phyloP scores from a whole-genome alignment of 1,284 basidiomycete species.

The Spongispora temasekensis region DNA sequence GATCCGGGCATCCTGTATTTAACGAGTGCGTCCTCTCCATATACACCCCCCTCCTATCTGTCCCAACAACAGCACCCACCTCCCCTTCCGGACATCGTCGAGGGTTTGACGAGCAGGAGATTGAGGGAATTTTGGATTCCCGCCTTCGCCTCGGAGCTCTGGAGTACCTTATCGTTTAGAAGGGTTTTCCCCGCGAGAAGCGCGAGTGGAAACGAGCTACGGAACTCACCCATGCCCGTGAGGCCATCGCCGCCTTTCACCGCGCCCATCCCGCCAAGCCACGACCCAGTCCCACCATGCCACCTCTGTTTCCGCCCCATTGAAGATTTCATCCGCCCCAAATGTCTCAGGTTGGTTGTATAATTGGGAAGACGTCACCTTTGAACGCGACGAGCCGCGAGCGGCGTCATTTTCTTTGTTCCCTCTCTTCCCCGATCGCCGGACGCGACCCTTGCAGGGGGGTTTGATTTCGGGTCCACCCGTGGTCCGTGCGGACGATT shows the following conservation, averaged over 20 bases:
- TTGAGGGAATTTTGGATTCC: constrained; percentile 1
- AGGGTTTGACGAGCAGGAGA: not conserved
- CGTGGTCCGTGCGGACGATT: not conserved
- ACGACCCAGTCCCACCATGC: not conserved
- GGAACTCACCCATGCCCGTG: not conserved
- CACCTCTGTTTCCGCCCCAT: constrained; percentile 1
- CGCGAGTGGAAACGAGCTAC: constrained; percentile 1
- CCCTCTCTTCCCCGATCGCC: not conserved
- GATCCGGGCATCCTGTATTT: constrained; percentile 17
- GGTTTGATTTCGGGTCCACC: not conserved
- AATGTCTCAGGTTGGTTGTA: not conserved
- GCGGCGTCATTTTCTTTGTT: not conserved
- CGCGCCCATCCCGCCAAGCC: not conserved
- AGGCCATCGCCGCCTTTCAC: constrained; percentile 1
- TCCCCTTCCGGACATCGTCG: not conserved
- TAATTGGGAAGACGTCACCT: not conserved
- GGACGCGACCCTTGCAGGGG: constrained; percentile 1
- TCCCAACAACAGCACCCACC: not conserved
- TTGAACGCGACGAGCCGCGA: not conserved
- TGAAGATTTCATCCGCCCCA: not conserved
- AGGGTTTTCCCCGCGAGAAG: constrained; percentile 5
- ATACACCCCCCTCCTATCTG: constrained; percentile 1
- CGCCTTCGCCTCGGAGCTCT: rapidly evolving
- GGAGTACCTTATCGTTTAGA: constrained; percentile 1
- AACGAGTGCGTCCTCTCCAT: constrained; percentile 13